These are phyloP conservation scores for Infundibulicybe gibba DNA, from an alignment of 768 basidiomycete species.

Conservation along the genomic window DNA sequence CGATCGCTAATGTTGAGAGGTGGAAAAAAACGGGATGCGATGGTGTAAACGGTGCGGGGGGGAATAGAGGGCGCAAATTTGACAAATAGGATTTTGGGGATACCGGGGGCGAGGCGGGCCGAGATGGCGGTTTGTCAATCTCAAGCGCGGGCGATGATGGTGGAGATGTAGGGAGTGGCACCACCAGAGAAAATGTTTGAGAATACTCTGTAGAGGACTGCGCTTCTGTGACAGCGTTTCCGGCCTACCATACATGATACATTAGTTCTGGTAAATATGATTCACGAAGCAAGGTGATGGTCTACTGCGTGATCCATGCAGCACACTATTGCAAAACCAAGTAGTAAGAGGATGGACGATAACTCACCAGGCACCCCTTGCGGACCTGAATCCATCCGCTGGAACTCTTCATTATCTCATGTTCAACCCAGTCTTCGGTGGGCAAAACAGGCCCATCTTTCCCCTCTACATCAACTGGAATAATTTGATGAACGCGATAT, in stretches of 20 bases:
- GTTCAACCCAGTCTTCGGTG: conserved; percentile 74
- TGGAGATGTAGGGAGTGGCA: conserved; percentile 30
- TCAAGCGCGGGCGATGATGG: conserved; percentile 19
- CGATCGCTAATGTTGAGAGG: conserved; percentile 53
- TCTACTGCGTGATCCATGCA: background rate
- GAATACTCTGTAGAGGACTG: conserved; percentile 42
- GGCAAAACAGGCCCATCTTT: conserved; percentile 66
- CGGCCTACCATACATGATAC: conserved; percentile 26
- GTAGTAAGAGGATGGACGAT: conserved; percentile 5
- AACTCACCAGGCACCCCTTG: conserved; percentile 63
- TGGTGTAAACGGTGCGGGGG: conserved; percentile 74
- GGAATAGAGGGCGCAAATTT: conserved; percentile 57
- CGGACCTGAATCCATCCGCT: conserved; percentile 76
- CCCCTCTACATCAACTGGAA: conserved; percentile 53
- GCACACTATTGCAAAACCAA: too few relatives aligned
- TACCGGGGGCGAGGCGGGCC: conserved; percentile 21
- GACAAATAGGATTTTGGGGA: conserved; percentile 41
- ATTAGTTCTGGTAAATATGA: background rate
- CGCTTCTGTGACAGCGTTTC: conserved; percentile 28
- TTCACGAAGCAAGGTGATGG: conserved; percentile 9
- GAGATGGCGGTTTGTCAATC: conserved; percentile 17
- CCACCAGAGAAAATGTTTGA: conserved; percentile 39
- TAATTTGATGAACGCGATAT: conserved; percentile 67
- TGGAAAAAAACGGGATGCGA: conserved; percentile 70
- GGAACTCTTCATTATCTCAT: conserved; percentile 62